Percentiles rank a stretch among this genome's conserved stretches.
phyloP scores from a whole-genome alignment of 1,139 yeast species.

The Yamadazyma conglobata region DNA sequence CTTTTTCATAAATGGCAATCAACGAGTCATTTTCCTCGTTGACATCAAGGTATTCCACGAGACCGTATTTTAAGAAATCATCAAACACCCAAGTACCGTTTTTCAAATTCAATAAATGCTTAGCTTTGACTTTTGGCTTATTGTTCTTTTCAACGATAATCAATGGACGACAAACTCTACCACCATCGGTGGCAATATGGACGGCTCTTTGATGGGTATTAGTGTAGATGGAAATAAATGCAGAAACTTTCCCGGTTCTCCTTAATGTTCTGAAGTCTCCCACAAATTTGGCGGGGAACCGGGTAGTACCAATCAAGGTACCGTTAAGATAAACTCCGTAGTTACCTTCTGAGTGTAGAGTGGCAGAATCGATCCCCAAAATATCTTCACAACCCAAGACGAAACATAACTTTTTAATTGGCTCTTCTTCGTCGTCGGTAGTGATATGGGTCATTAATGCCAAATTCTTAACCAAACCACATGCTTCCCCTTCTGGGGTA shows the following conservation, averaged over 20 bases:
- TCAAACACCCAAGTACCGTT: conserved; percentile 80
- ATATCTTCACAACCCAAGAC: conserved; percentile 89
- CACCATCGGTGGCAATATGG: conserved; percentile 98
- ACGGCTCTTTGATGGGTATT: conserved; percentile 89
- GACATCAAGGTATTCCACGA: conserved; percentile 94
- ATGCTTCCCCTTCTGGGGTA: conserved; percentile 99
- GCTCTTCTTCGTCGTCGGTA: conserved; percentile 95
- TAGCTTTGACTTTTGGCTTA: conserved; percentile 63
- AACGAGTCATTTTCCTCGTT: conserved; percentile 95
- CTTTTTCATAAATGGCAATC: conserved; percentile 82
- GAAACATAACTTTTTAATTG: conserved; percentile 72
- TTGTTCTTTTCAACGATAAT: conserved; percentile 76
- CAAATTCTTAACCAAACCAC: conserved; percentile 95
- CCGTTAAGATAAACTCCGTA: conserved; percentile 90
- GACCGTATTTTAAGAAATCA: conserved; percentile 78
- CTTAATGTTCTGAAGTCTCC: conserved; percentile 73
- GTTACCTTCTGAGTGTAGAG: conserved; percentile 71
- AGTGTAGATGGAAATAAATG: conserved; percentile 85
- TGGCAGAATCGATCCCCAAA: conserved; percentile 75
- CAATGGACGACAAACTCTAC: conserved; percentile 95
- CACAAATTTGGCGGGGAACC: conserved; percentile 82
- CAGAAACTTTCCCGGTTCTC: conserved; percentile 83
- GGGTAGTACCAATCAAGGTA: conserved; percentile 85
- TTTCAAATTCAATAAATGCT: conserved; percentile 61
- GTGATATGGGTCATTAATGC: conserved; percentile 99